phyloP scores from a whole-genome alignment of 805 yeast genomes.

The Pichia nakasei region DNA sequence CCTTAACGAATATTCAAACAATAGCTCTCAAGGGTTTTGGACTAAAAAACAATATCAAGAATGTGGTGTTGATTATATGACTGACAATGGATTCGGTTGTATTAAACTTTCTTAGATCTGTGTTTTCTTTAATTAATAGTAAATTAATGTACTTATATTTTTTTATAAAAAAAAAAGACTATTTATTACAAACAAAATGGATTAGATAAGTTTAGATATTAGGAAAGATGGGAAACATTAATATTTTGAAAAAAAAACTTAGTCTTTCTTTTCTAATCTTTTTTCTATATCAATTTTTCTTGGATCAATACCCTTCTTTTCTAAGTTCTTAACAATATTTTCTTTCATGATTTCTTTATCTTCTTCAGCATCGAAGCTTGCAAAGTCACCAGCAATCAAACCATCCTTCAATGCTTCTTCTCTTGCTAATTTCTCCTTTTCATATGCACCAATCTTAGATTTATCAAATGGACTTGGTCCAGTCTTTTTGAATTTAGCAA shows the following conservation, averaged over 20 bases:
- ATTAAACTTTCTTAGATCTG: conserved; percentile 11
- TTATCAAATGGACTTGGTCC: conserved; percentile 81
- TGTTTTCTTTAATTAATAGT: not conserved
- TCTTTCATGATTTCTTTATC: conserved; percentile 67
- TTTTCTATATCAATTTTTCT: conserved; percentile 29
- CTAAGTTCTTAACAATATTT: conserved; percentile 54
- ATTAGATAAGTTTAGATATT: too few relatives aligned
- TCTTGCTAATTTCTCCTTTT: conserved; percentile 75
- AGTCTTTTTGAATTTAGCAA: conserved; percentile 89
- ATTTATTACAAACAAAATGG: not conserved
- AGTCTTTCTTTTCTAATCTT: conserved; percentile 13
- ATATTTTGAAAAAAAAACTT: too few relatives aligned
- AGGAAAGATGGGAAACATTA: too few relatives aligned
- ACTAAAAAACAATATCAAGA: conserved; percentile 75
- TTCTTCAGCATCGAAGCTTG: conserved; percentile 66
- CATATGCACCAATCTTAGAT: conserved; percentile 80
- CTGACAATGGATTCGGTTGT: conserved; percentile 71
- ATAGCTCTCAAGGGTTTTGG: conserved; percentile 27
- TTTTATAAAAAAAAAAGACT: not conserved
- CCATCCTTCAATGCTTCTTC: conserved; percentile 72
- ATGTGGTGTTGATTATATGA: conserved; percentile 80
- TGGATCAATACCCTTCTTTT: conserved; percentile 69
- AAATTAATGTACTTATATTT: not conserved
- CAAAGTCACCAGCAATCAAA: conserved; percentile 78
- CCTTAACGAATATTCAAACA: conserved; percentile 31